phyloP scores from a whole-genome alignment of 2,329 filamentous ascomycete species.

The Colletotrichum agaves region DNA sequence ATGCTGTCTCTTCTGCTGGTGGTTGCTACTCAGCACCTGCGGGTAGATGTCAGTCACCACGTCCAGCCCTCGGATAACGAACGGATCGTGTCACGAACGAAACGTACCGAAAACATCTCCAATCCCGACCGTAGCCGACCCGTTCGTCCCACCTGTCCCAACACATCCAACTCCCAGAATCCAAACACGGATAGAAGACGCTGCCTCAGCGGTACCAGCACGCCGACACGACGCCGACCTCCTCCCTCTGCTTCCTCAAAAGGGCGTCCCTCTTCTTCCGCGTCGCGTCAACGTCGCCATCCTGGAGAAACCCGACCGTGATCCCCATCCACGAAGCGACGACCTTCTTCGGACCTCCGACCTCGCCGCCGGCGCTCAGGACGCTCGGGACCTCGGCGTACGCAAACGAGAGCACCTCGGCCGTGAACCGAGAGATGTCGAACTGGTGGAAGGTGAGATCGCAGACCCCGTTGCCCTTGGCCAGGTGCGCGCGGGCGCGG shows the following conservation, averaged over 20 bases:
- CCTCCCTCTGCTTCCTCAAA: slow-evolving; percentile 11
- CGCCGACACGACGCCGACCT: slow-evolving; percentile 2
- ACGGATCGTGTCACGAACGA: neutral
- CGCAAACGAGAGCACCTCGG: slow-evolving; percentile 45
- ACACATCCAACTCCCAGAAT: neutral
- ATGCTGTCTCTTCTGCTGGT: no score
- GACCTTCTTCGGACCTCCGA: neutral
- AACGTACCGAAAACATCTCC: neutral
- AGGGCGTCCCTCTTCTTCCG: slow-evolving; percentile 14
- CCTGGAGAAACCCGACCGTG: neutral
- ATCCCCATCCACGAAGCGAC: slow-evolving; percentile 26
- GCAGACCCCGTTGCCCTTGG: slow-evolving; percentile 32
- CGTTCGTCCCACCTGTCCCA: neutral
- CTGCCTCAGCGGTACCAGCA: slow-evolving; percentile 8
- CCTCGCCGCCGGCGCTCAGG: neutral
- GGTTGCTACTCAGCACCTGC: neutral
- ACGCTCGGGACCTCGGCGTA: slow-evolving; percentile 36
- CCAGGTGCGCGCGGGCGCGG: slow-evolving; percentile 43
- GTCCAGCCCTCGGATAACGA: no score
- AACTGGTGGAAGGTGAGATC: slow-evolving; percentile 39
- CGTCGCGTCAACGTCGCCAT: neutral
- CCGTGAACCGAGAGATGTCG: slow-evolving; percentile 43
- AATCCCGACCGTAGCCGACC: no score
- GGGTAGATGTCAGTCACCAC: neutral
- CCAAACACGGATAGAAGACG: no score